Evolutionary conservation across 495 filamentous ascomycete species (phyloP).

Genomic region (Neurospora sp.): DNA sequence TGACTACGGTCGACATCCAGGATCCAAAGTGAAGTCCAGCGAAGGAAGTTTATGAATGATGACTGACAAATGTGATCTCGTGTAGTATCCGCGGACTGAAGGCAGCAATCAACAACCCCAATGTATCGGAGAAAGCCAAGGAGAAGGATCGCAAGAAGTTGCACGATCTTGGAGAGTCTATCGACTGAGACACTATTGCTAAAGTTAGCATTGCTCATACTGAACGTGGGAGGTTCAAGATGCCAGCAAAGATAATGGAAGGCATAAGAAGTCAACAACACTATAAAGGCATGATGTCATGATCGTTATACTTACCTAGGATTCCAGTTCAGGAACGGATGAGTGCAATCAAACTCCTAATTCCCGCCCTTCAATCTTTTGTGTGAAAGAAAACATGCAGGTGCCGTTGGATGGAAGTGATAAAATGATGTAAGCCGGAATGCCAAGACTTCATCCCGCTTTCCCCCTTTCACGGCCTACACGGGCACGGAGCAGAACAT

Average conservation of each 20-base stretch:
- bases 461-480: background rate
- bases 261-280: background rate
- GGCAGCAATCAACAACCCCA: conserved; percentile 13
- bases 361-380: background rate
- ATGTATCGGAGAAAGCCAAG: conserved; percentile 20
- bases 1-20: no score
- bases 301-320: background rate
- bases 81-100: conserved; percentile 13
- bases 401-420: background rate
- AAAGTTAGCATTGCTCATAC: no score
- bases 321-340: background rate
- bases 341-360: background rate
- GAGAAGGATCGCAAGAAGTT: conserved; percentile 22
- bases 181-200: background rate
- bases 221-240: no score
- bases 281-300: background rate
- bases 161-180: conserved; percentile 15
- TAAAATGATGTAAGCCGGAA: background rate
- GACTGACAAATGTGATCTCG: background rate
- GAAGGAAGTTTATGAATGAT: no score
- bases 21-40: no score
- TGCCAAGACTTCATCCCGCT: background rate
- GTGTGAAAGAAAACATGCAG: background rate
- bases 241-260: no score
- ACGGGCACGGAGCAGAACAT: background rate